Percentiles rank a stretch among this genome's conserved stretches.
phyloP scores from a whole-genome alignment of 768 basidiomycete genomes.

The Pleurotus eryngii region DNA sequence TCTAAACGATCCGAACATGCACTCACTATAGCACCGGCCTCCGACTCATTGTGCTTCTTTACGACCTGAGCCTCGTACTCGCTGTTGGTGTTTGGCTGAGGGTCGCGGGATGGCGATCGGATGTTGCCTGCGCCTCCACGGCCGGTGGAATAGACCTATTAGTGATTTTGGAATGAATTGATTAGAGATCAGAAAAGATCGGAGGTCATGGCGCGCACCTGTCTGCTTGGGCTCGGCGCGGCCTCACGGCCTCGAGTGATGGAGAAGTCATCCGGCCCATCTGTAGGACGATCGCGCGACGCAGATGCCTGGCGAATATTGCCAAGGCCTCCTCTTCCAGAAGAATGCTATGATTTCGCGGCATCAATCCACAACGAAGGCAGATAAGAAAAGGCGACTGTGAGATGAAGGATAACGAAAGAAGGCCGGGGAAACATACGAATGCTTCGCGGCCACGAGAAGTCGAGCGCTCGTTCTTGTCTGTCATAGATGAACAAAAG shows the following conservation, averaged over 20 bases:
- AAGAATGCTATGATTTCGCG: conserved; percentile 37
- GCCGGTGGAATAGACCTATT: conserved; percentile 53
- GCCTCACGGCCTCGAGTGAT: conserved; percentile 61
- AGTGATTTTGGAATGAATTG: conserved; percentile 9
- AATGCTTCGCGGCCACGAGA: conserved; percentile 60
- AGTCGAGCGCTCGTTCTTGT: conserved; percentile 40
- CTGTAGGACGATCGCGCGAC: conserved; percentile 42
- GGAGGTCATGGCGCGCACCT: neutral
- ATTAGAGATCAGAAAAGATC: neutral
- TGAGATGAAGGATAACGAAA: neutral
- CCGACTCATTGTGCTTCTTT: conserved; percentile 28
- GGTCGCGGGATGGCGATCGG: conserved; percentile 69
- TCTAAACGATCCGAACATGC: neutral
- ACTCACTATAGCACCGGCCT: conserved; percentile 34
- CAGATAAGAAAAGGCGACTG: neutral
- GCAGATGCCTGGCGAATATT: conserved; percentile 55
- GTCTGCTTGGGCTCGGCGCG: conserved; percentile 24
- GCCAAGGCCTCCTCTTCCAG: conserved; percentile 67
- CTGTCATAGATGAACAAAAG: conserved; percentile 19
- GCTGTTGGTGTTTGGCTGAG: conserved; percentile 22
- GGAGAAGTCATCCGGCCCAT: conserved; percentile 55
- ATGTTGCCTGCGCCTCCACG: conserved; percentile 87
- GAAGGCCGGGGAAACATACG: conserved; percentile 32
- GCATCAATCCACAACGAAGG: neutral
- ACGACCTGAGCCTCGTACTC: conserved; percentile 29